Percentiles rank a stretch among this genome's conserved stretches.
phyloP scores from a whole-genome alignment of 805 yeast species.

The Torulaspora microellipsoides region DNA sequence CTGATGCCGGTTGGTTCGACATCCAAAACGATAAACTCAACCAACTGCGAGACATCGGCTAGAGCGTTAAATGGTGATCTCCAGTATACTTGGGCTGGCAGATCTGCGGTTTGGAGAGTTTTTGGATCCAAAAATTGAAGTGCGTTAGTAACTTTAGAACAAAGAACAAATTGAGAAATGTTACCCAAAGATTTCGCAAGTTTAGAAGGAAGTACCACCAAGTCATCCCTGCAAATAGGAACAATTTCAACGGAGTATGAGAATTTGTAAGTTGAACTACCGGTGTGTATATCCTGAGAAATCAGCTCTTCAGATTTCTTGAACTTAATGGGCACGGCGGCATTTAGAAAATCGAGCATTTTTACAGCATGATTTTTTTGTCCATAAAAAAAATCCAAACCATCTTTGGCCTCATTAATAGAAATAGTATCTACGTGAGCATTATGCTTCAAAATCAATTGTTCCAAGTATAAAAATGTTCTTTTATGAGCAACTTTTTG shows the following conservation, averaged over 20 bases:
- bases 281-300: constrained; percentile 87
- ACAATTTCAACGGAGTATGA: constrained; percentile 90
- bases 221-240: constrained; percentile 95
- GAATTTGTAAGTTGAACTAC: constrained; percentile 82
- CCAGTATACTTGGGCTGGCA: constrained; percentile 72
- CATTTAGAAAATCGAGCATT: constrained; percentile 83
- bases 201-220: constrained; percentile 85
- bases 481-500: constrained; percentile 96
- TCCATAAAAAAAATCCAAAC: constrained; percentile 88
- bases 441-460: constrained; percentile 83
- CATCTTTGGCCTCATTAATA: constrained; percentile 88
- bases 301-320: constrained; percentile 89
- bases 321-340: constrained; percentile 79
- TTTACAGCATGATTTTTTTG: constrained; percentile 88
- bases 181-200: constrained; percentile 81
- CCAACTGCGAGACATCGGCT: constrained; percentile 67
- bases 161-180: constrained; percentile 73
- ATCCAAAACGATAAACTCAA: constrained; percentile 86
- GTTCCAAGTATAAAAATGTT: constrained; percentile 93
- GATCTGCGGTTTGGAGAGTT: constrained; percentile 72
- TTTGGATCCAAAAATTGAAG: constrained; percentile 84
- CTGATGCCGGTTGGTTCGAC: constrained; percentile 86
- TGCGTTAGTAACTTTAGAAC: constrained; percentile 78
- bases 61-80: constrained; percentile 74
- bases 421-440: constrained; percentile 94